Conservation (phyloP, 495 filamentous ascomycete genomes). For the Podospora bellae-mahoneyi region DNA sequence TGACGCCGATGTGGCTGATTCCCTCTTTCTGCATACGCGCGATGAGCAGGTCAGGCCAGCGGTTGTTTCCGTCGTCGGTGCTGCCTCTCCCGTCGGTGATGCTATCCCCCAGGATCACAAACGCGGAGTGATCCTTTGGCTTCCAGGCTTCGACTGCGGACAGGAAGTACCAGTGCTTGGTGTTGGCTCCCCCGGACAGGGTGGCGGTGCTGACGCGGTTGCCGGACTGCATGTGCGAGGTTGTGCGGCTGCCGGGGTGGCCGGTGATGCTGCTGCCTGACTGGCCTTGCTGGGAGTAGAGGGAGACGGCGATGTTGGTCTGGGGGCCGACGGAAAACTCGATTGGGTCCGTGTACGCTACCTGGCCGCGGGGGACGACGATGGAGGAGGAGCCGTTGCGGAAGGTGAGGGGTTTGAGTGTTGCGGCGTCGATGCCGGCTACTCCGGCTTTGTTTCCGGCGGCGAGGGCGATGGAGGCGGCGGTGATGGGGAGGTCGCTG, state of each 20-base stretch:
- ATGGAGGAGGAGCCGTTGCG: constrained; percentile 47
- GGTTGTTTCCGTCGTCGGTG: constrained; percentile 61
- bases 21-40: constrained; percentile 50
- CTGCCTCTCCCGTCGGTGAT: constrained; percentile 71
- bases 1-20: constrained; percentile 51
- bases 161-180: constrained; percentile 59
- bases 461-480: constrained; percentile 56
- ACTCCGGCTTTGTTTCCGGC: constrained; percentile 49
- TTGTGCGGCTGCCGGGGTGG: constrained; percentile 68
- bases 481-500: constrained; percentile 58
- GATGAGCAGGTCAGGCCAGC: constrained; percentile 66
- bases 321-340: constrained; percentile 49
- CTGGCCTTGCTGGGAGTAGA: constrained; percentile 60
- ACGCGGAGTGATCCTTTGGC: constrained; percentile 40
- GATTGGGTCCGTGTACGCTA: constrained; percentile 63
- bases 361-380: constrained; percentile 55
- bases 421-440: constrained; percentile 48
- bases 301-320: constrained; percentile 53
- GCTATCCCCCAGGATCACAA: constrained; percentile 67
- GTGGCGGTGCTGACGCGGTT: constrained; percentile 50
- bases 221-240: constrained; percentile 54
- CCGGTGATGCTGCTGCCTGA: constrained; percentile 55
- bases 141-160: constrained; percentile 58
- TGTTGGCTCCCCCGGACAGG: constrained; percentile 43
- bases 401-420: constrained; percentile 56